A percentile compares a stretch with the other conserved stretches of the same genome.
Evolutionary conservation across 768 basidiomycete species (phyloP).

Genomic region (Gyrodon lividus): DNA sequence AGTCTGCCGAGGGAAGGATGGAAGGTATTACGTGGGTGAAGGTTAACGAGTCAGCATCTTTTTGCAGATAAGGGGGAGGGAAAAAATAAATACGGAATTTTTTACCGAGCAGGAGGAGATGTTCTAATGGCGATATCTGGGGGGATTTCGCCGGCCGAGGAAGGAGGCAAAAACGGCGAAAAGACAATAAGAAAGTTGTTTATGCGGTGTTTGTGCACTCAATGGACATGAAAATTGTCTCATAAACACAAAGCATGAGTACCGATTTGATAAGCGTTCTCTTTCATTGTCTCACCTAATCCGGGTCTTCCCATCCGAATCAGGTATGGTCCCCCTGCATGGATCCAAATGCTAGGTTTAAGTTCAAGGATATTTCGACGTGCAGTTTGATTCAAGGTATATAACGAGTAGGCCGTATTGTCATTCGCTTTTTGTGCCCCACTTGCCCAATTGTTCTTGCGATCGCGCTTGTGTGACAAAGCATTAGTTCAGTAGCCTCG

Average conservation of each 20-base stretch:
- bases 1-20: conserved; percentile 34
- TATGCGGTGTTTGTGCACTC: conserved; percentile 38
- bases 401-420: conserved; percentile 57
- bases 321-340: conserved; percentile 18
- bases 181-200: conserved; percentile 50
- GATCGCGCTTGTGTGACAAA: conserved; percentile 47
- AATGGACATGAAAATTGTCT: conserved; percentile 42
- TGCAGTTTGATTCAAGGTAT: conserved; percentile 39
- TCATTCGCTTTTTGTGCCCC: conserved; percentile 57
- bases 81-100: conserved; percentile 35
- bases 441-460: conserved; percentile 62
- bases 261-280: conserved; percentile 33
- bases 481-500: conserved; percentile 43
- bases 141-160: conserved; percentile 37
- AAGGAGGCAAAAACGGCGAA: conserved; percentile 27
- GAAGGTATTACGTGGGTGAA: conserved; percentile 30
- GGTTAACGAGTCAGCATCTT: conserved; percentile 33
- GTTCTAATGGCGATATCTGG: conserved; percentile 24
- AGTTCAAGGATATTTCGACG: conserved; percentile 38
- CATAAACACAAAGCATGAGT: conserved; percentile 29
- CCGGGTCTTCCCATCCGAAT: conserved; percentile 24
- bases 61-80: conserved; percentile 31
- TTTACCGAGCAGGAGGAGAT: conserved; percentile 26
- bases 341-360: conserved; percentile 24
- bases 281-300: conserved; percentile 34